These are phyloP conservation scores for Yueomyces sp. DNA, from an alignment of 805 yeast genomes.

Conservation along the genomic window DNA sequence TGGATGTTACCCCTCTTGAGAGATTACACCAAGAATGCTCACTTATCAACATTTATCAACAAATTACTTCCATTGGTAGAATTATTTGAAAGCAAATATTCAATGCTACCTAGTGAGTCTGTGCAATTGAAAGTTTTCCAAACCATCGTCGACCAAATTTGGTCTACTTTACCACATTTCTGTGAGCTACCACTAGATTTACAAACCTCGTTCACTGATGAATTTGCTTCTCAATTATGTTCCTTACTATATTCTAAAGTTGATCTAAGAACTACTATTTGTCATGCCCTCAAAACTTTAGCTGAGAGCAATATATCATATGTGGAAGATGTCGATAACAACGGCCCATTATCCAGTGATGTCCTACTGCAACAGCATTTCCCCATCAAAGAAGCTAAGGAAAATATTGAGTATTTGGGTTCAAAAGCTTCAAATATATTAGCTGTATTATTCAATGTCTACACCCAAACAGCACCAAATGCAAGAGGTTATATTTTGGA, in stretches of 20 bases:
- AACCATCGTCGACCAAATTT: slow-evolving; percentile 80
- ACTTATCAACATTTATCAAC: slow-evolving; percentile 45
- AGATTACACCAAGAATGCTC: slow-evolving; percentile 68
- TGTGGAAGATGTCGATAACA: slow-evolving; percentile 26
- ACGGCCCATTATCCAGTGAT: slow-evolving; percentile 39
- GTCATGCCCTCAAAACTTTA: slow-evolving; percentile 64
- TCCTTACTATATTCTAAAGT: slow-evolving; percentile 61
- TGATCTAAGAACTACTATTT: slow-evolving; percentile 65
- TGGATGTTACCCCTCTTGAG: slow-evolving; percentile 88
- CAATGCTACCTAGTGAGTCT: slow-evolving; percentile 36
- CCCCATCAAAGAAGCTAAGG: slow-evolving; percentile 39
- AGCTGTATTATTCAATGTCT: slow-evolving; percentile 83
- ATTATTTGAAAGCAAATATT: slow-evolving; percentile 38
- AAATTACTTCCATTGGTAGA: slow-evolving; percentile 55
- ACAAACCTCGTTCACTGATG: slow-evolving; percentile 46
- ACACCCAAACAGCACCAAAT: slow-evolving; percentile 76
- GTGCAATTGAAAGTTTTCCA: slow-evolving; percentile 65
- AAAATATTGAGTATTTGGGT: slow-evolving; percentile 50
- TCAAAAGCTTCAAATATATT: slow-evolving; percentile 60
- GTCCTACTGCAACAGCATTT: slow-evolving; percentile 46
- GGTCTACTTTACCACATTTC: slow-evolving; percentile 84
- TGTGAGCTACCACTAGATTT: slow-evolving; percentile 79
- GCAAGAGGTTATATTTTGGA: slow-evolving; percentile 76
- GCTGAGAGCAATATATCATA: slow-evolving; percentile 59
- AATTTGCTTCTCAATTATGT: slow-evolving; percentile 68